These are phyloP conservation scores for Harrya chromipes DNA, from an alignment of 768 basidiomycete genomes.

Conservation along the genomic window DNA sequence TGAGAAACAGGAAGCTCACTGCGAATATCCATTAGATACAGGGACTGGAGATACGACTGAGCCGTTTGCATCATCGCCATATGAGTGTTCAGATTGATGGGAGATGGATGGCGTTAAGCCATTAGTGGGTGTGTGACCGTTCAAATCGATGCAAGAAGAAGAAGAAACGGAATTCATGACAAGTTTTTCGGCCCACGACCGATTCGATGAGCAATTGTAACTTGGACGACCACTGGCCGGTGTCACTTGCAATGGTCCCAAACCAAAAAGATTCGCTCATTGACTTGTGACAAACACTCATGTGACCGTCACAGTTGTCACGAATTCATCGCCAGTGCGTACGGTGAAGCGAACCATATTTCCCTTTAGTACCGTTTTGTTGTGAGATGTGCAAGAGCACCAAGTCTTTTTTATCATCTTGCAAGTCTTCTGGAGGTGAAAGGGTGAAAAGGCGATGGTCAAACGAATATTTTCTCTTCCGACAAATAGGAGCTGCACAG, in stretches of 20 bases:
- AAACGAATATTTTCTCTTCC: too few relatives aligned
- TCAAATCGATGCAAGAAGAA: conserved; percentile 40
- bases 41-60: conserved; percentile 34
- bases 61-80: conserved; percentile 29
- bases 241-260: conserved; percentile 4
- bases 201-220: conserved; percentile 1
- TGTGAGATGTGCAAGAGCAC: too few relatives aligned
- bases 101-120: conserved; percentile 40
- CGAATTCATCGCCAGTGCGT: too few relatives aligned
- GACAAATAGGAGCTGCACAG: too few relatives aligned
- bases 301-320: conserved; percentile 24
- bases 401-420: too few relatives aligned
- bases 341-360: too few relatives aligned
- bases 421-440: too few relatives aligned
- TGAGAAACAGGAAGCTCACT: conserved; percentile 43
- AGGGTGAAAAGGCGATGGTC: too few relatives aligned
- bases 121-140: conserved; percentile 54
- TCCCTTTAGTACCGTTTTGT: too few relatives aligned
- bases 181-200: background rate
- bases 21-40: conserved; percentile 54
- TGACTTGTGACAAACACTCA: conserved; percentile 12
- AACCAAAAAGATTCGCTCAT: conserved; percentile 21
- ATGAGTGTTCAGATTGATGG: conserved; percentile 37
- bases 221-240: background rate
- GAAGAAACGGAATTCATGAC: conserved; percentile 28